Conservation (phyloP, 106 monocot genomes). For the Xerophyta viscosa region DNA sequence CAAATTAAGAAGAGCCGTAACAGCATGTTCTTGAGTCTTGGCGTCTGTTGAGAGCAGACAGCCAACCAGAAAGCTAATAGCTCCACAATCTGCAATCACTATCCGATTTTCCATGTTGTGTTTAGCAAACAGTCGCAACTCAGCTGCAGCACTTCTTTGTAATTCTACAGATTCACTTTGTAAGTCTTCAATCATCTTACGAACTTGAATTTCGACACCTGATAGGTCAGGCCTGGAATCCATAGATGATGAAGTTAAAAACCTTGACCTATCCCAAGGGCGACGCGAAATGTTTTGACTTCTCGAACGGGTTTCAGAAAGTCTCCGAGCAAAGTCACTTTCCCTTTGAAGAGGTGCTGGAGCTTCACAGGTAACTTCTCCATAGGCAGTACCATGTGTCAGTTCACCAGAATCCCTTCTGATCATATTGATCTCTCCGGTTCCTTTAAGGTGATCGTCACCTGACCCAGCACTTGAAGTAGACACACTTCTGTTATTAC, state of each 20-base stretch:
- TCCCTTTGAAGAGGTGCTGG: no score
- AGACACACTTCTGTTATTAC: slow-evolving; percentile 25
- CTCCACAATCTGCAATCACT: slow-evolving; percentile 63
- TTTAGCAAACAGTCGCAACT: slow-evolving; percentile 56
- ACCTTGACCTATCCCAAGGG: no score
- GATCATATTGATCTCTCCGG: slow-evolving; percentile 14
- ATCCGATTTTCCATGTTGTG: slow-evolving; percentile 63
- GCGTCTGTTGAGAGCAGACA: slow-evolving; percentile 42
- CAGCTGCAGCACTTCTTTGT: slow-evolving; percentile 40
- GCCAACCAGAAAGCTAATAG: slow-evolving; percentile 41
- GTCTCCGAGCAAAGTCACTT: no score
- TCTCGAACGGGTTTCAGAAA: no score
- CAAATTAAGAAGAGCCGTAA: slow-evolving; percentile 76
- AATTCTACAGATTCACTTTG: slow-evolving; percentile 28
- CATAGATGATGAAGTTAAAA: no score
- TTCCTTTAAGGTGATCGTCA: slow-evolving; percentile 15
- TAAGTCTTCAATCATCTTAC: slow-evolving; percentile 47
- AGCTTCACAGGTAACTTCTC: no score
- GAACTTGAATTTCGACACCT: no score
- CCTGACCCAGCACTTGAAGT: slow-evolving; percentile 23
- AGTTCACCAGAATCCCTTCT: slow-evolving; percentile 28
- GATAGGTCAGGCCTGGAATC: no score
- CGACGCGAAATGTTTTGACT: no score
- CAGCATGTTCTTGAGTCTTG: slow-evolving; percentile 68
- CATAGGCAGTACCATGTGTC: slow-evolving; percentile 14